Percentiles rank a stretch among this genome's conserved stretches.
Evolutionary conservation across 352 stramenopile genomes (phyloP).

Genomic region (Phytopythium montanum): DNA sequence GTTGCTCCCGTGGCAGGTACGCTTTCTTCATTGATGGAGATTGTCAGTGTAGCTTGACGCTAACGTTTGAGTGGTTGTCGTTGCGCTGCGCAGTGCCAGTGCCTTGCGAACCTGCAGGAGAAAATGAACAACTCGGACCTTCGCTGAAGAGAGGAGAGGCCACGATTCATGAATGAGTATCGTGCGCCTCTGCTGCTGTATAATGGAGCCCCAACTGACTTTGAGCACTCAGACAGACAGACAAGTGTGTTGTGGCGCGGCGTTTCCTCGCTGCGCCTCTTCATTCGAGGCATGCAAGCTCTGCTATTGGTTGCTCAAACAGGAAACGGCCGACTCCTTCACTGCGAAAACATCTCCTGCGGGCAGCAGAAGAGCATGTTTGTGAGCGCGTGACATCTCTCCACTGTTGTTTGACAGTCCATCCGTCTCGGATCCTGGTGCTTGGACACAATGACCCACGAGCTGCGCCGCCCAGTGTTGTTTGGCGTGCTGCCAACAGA

Average conservation of each 20-base stretch:
- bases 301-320: neutral
- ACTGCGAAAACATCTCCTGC: neutral
- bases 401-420: neutral
- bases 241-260: neutral
- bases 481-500: slow-evolving; percentile 50
- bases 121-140: slow-evolving; percentile 53
- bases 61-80: neutral
- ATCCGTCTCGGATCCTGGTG: neutral
- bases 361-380: neutral
- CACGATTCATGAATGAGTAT: neutral
- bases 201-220: slow-evolving; percentile 1
- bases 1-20: slow-evolving; percentile 66
- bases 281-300: neutral
- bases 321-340: neutral
- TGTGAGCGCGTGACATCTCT: neutral
- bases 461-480: slow-evolving; percentile 45
- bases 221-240: neutral
- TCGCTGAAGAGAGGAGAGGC: slow-evolving; percentile 22
- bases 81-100: slow-evolving; percentile 34
- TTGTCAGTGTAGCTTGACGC: neutral
- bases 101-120: slow-evolving; percentile 44
- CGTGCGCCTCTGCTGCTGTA: neutral
- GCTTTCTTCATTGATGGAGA: neutral
- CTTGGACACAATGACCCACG: slow-evolving; percentile 36
- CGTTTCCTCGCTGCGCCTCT: neutral